phyloP scores from a whole-genome alignment of 2,329 filamentous ascomycete genomes.

The Fusarium nodosum region DNA sequence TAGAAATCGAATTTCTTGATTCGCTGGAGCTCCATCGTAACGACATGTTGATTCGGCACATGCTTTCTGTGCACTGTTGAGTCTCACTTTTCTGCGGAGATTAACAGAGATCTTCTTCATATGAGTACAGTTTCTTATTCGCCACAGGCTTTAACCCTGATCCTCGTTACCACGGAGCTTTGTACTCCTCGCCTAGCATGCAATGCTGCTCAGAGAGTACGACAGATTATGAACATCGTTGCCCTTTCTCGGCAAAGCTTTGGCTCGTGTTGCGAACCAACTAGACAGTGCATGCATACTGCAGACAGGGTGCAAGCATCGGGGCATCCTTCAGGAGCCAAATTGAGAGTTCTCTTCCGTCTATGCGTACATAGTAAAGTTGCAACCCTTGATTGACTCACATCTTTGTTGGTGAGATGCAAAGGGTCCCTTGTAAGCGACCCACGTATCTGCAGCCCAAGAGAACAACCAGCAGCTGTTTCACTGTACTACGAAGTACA shows the following conservation, averaged over 20 bases:
- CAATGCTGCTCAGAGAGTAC: not conserved
- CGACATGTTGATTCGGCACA: not conserved
- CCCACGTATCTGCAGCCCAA: conserved; percentile 9
- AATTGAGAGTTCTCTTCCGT: conserved; percentile 22
- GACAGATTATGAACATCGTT: not conserved
- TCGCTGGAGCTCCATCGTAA: not conserved
- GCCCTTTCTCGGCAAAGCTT: not conserved
- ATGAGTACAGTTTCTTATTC: not conserved
- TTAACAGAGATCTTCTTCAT: conserved; percentile 14
- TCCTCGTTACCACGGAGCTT: conserved; percentile 8
- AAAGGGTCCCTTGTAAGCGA: conserved; percentile 11
- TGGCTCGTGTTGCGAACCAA: not conserved
- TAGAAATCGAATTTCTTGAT: conserved; percentile 8
- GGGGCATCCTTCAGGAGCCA: conserved; percentile 7
- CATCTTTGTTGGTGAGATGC: conserved; percentile 14
- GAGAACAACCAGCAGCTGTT: conserved; percentile 15
- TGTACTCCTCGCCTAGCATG: not conserved
- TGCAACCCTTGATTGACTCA: conserved; percentile 25
- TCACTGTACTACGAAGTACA: too few relatives aligned
- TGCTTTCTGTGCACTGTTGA: not conserved
- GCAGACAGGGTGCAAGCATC: conserved; percentile 9
- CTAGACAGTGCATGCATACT: conserved; percentile 9
- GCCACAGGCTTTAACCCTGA: conserved; percentile 11
- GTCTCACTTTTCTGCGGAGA: conserved; percentile 17
- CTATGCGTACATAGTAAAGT: conserved; percentile 7